phyloP scores from a whole-genome alignment of 495 filamentous ascomycete species.

The Hypoxylon lienhwacheense region DNA sequence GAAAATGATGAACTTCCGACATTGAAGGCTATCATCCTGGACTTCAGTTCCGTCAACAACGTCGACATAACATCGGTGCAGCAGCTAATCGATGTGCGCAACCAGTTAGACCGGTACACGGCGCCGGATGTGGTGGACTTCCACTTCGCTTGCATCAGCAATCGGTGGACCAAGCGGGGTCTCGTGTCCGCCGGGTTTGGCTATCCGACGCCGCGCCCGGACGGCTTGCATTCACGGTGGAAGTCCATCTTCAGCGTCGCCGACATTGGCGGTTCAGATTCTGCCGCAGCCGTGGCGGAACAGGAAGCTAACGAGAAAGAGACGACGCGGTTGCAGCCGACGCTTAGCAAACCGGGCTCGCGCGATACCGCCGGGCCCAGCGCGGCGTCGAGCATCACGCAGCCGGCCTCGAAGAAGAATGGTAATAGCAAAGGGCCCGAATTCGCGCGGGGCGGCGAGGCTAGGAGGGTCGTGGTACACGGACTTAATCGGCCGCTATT shows the following conservation, averaged over 20 bases:
- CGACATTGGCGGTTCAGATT: constrained; percentile 74
- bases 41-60: constrained; percentile 95
- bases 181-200: constrained; percentile 93
- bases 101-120: constrained; percentile 90
- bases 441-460: constrained; percentile 3
- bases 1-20: constrained; percentile 58
- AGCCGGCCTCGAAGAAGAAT: constrained; percentile 23
- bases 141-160: constrained; percentile 94
- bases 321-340: constrained; percentile 41
- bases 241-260: constrained; percentile 96
- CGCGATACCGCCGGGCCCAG: constrained; percentile 39
- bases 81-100: constrained; percentile 94
- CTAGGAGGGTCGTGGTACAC: constrained; percentile 64
- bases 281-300: constrained; percentile 61
- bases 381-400: constrained; percentile 31
- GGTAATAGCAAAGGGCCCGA: constrained; percentile 28
- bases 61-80: constrained; percentile 94
- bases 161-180: constrained; percentile 96
- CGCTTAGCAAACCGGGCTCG: constrained; percentile 23
- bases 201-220: constrained; percentile 65
- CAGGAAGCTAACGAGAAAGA: constrained; percentile 63
- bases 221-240: constrained; percentile 67
- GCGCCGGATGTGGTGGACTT: constrained; percentile 86
- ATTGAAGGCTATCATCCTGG: constrained; percentile 89
- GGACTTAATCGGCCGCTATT: constrained; percentile 89